These are phyloP conservation scores for Pinguiococcus pyrenoidosus DNA, from an alignment of 108 stramenopile genomes.

Conservation along the genomic window DNA sequence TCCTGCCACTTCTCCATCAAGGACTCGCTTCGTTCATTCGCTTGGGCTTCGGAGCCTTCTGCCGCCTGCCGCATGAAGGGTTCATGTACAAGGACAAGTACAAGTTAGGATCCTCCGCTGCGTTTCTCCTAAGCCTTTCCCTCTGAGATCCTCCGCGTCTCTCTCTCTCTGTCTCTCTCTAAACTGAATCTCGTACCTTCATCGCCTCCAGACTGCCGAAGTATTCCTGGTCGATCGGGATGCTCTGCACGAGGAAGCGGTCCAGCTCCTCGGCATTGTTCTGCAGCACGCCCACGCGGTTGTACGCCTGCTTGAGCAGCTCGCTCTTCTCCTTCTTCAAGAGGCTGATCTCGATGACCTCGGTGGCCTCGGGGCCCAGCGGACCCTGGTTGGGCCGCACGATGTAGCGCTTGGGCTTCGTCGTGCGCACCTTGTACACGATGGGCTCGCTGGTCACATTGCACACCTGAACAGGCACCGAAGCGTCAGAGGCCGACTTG, in stretches of 20 bases:
- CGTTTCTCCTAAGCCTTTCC: no score
- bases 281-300: not conserved
- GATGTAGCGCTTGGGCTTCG: slow-evolving; percentile 5
- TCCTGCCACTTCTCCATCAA: no score
- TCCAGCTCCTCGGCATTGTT: slow-evolving; percentile 7
- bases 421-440: slow-evolving; percentile 9
- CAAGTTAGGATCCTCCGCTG: no score
- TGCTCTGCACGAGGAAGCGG: slow-evolving; percentile 4
- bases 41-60: no score
- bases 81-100: no score
- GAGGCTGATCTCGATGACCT: not conserved
- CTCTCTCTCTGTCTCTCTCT: no score
- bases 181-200: no score
- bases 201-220: not conserved
- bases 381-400: slow-evolving; percentile 10
- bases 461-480: not conserved
- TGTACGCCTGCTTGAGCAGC: slow-evolving; percentile 1
- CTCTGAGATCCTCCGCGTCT: no score
- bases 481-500: no score
- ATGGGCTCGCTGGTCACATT: not conserved
- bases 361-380: not conserved
- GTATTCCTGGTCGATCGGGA: not conserved
- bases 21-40: no score
- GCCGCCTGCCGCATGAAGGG: no score
- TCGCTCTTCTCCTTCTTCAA: slow-evolving; percentile 2